Evolutionary conservation across 176 grass and related monocot species (phyloP).

Genomic region (Leersia perrieri): DNA sequence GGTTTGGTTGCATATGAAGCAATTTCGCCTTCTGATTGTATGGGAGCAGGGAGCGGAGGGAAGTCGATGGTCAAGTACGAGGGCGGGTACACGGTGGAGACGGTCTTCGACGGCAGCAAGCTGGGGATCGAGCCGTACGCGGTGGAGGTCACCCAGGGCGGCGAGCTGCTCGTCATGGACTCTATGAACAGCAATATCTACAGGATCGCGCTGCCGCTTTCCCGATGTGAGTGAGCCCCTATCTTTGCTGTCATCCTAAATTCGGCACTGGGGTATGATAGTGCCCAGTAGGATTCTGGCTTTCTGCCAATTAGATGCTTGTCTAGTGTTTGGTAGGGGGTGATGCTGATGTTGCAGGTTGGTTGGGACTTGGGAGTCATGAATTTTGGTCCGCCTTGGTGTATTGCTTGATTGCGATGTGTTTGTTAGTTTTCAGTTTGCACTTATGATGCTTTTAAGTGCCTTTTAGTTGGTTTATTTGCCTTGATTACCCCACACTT

Average conservation of each 20-base stretch:
- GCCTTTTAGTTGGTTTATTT: constrained; percentile 23
- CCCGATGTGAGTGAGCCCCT: constrained; percentile 61
- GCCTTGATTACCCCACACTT: neutral
- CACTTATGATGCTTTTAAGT: neutral
- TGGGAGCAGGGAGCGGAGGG: constrained; percentile 43
- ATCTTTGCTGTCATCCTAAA: constrained; percentile 25
- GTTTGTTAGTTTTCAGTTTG: constrained; percentile 40
- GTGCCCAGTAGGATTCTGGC: constrained; percentile 10
- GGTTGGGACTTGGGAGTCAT: constrained; percentile 39
- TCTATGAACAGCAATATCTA: constrained; percentile 97
- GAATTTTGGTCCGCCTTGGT: constrained; percentile 31
- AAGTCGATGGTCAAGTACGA: constrained; percentile 94
- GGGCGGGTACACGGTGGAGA: constrained; percentile 93
- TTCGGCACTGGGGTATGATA: constrained; percentile 31
- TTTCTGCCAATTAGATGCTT: constrained; percentile 39
- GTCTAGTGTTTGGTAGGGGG: constrained; percentile 32
- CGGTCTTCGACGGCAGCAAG: constrained; percentile 97
- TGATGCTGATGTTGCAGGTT: constrained; percentile 37
- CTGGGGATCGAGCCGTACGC: constrained; percentile 88
- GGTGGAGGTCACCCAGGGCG: constrained; percentile 74
- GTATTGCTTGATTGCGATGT: constrained; percentile 42
- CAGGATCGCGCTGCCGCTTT: constrained; percentile 81
- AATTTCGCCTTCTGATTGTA: constrained; percentile 14
- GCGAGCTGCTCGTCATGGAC: constrained; percentile 87
- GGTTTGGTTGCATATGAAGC: constrained; percentile 12